Evolutionary conservation across 2,329 filamentous ascomycete species (phyloP), one percentile per base, ranked within the genome.

Genomic region (Corniculantispora saksenae): DNA sequence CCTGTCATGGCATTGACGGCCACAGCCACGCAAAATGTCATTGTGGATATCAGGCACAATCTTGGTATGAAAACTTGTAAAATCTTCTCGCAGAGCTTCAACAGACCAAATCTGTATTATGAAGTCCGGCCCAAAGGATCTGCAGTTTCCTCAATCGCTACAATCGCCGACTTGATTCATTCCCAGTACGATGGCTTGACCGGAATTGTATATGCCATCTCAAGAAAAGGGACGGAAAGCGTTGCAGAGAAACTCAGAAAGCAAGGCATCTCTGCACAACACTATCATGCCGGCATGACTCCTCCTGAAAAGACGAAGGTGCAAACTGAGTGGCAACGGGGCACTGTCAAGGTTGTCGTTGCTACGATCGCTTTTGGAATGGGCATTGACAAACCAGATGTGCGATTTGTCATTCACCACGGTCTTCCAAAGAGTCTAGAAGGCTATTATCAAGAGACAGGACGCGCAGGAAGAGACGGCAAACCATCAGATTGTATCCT

Each of bases 311-410:
- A 94, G 74, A 82, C 84, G 1, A 75, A 83, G 8, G 85, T 95
- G 5, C 94, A 98, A 76, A 85, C 85, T 66, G 78, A 88, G 35
- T 99, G 95, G 95, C 95, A 99, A 76, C 81, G 79, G 51, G 93
- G 93, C 7, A 80, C 82, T 60, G 86, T 90, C 72, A 91, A 97
- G 70, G 91, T 99, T 40, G 96, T 99, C 51, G 95, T 99, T 58
- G 96, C 95, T 23, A 99, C 95, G 0, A 98, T 99, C 76, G 95
- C 95, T 27, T 99, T 99, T 74, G 95, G 95, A 8, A 99, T 99
- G 95, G 95, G 95, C n/a, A 99, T 99, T 69, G 95, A 99, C 81
- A 99, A 99, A 76, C 87, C 94, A 0, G 91, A 99, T 75, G 95
- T 99, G 56, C 91, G 95, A 32, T 99, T 97, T 75, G 95, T 99